Evolutionary conservation across 2,329 filamentous ascomycete genomes (phyloP).

Genomic region (Aspergillus brunneoviolaceus): DNA sequence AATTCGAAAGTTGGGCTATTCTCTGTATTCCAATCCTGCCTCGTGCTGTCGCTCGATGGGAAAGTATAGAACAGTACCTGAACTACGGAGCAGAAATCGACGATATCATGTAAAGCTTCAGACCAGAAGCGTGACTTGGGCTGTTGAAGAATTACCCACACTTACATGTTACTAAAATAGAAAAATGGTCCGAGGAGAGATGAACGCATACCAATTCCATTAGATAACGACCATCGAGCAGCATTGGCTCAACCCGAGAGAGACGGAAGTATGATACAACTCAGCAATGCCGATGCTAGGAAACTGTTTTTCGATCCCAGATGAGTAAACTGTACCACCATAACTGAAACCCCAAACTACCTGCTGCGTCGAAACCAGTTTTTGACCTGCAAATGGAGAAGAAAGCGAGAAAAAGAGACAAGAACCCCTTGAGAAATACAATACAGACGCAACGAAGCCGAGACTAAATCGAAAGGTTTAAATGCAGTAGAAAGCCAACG

Average conservation of each 20-base stretch:
- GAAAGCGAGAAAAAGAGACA: background rate
- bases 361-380: background rate
- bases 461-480: background rate
- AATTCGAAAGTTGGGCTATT: too few species aligned
- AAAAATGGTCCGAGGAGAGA: background rate
- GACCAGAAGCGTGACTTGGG: too few species aligned
- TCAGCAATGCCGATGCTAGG: background rate
- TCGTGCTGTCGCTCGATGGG: too few species aligned
- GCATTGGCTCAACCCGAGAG: background rate
- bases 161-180: too few species aligned
- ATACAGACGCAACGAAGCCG: constrained; percentile 4
- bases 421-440: background rate
- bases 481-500: background rate
- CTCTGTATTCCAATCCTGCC: too few species aligned
- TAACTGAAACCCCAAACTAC: background rate
- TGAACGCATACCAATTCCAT: background rate
- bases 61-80: too few species aligned
- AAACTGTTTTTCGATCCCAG: background rate
- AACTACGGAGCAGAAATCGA: too few species aligned
- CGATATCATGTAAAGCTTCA: too few species aligned
- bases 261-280: constrained; percentile 1
- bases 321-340: background rate
- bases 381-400: background rate
- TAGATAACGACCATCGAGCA: background rate
- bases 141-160: too few species aligned